Percentiles rank a stretch among this genome's conserved stretches.
Conservation (phyloP, 495 filamentous ascomycete species). For the Xylaria telfairii region DNA sequence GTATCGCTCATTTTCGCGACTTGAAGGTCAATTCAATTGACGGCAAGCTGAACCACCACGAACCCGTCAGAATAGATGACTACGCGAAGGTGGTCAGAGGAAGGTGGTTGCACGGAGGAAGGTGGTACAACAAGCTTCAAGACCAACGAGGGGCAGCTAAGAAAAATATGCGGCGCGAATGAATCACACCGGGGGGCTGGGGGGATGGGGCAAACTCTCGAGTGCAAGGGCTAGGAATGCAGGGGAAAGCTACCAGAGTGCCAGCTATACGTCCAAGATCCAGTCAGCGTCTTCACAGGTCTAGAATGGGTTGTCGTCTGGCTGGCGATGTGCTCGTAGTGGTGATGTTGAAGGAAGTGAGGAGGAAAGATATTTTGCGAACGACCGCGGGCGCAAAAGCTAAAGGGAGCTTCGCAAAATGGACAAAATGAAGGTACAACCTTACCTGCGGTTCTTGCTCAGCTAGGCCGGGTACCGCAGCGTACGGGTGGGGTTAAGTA, state of each 20-base stretch:
- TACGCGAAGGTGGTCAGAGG: neutral
- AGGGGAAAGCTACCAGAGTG: constrained; percentile 4
- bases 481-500: too few relatives aligned
- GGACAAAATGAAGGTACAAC: constrained; percentile 5
- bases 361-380: constrained; percentile 25
- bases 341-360: neutral
- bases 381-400: constrained; percentile 6
- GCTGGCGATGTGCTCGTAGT: neutral
- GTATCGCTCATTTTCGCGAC: constrained; percentile 35
- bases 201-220: neutral
- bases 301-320: neutral
- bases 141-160: neutral
- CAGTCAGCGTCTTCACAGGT: neutral
- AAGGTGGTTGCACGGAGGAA: too few relatives aligned
- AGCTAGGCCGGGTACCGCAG: neutral
- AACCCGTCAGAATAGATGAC: neutral
- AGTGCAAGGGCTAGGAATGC: neutral
- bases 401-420: constrained; percentile 6
- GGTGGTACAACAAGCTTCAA: neutral
- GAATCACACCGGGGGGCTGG: constrained; percentile 8
- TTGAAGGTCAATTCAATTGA: neutral
- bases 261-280: neutral
- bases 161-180: constrained; percentile 6
- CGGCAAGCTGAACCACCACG: neutral
- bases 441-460: neutral